Conservation (phyloP, 495 filamentous ascomycete species). For the Aspergillus carlsbadensis region DNA sequence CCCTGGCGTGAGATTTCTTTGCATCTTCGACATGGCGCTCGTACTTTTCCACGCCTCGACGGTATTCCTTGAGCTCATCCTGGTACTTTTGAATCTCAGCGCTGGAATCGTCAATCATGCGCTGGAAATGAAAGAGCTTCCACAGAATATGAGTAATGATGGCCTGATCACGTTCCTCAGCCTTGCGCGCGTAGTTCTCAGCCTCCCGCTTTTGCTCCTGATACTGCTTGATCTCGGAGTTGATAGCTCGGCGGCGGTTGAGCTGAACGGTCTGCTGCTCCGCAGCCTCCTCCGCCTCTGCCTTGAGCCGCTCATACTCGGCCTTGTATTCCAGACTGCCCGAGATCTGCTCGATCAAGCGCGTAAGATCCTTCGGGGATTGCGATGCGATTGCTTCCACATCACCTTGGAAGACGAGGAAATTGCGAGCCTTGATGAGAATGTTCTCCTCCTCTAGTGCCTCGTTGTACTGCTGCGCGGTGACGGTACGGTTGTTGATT, state of each 20-base stretch:
- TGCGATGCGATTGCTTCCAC: slow-evolving; percentile 98
- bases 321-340: slow-evolving; percentile 93
- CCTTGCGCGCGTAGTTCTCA: slow-evolving; percentile 84
- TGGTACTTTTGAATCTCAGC: slow-evolving; percentile 92
- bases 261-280: slow-evolving; percentile 88
- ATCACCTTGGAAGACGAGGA: slow-evolving; percentile 97
- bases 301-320: slow-evolving; percentile 88
- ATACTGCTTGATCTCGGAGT: slow-evolving; percentile 96
- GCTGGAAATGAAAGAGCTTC: slow-evolving; percentile 97
- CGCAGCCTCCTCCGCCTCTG: slow-evolving; percentile 77
- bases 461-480: slow-evolving; percentile 89
- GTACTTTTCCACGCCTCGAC: slow-evolving; percentile 82
- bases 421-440: slow-evolving; percentile 95
- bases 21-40: slow-evolving; percentile 80
- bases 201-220: slow-evolving; percentile 96
- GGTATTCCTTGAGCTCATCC: slow-evolving; percentile 91
- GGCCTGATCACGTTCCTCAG: slow-evolving; percentile 84
- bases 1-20: slow-evolving; percentile 78
- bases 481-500: slow-evolving; percentile 89
- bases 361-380: slow-evolving; percentile 88
- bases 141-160: slow-evolving; percentile 93
- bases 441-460: slow-evolving; percentile 93
- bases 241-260: slow-evolving; percentile 86
- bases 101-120: slow-evolving; percentile 85
- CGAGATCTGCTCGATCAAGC: slow-evolving; percentile 95